Evolutionary conservation across 2,329 filamentous ascomycete genomes (phyloP).

Genomic region (Alternaria ventricosa): DNA sequence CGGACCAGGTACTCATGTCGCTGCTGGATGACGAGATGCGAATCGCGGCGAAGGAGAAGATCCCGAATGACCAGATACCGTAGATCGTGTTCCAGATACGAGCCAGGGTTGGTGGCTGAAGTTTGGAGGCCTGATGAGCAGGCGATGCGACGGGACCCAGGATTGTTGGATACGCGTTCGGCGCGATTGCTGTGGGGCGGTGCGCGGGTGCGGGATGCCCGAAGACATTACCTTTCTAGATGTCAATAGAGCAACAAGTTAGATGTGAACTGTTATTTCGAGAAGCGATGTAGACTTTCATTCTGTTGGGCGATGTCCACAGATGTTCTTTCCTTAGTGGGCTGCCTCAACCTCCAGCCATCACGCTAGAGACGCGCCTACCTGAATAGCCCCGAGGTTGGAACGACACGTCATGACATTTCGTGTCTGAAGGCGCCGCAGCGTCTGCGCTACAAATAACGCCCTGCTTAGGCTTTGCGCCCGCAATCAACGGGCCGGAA

Average conservation of each 20-base stretch:
- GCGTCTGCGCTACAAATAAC: background rate
- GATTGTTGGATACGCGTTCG: background rate
- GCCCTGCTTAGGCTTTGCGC: background rate
- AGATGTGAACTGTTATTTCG: background rate
- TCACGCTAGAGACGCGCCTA: background rate
- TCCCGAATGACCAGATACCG: slow-evolving; percentile 21
- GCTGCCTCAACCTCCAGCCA: background rate
- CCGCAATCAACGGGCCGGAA: background rate
- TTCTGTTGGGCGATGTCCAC: too few relatives aligned
- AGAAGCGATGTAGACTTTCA: background rate
- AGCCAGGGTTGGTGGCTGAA: background rate
- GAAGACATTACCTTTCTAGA: background rate
- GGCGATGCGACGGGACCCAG: background rate
- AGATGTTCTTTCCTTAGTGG: too few relatives aligned
- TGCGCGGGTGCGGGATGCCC: background rate
- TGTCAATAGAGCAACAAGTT: background rate
- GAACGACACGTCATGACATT: background rate
- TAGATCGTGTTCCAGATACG: background rate
- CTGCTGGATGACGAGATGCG: slow-evolving; percentile 37
- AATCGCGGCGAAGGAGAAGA: slow-evolving; percentile 26
- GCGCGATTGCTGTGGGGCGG: background rate
- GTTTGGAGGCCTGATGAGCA: background rate
- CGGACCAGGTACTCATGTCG: slow-evolving; percentile 36
- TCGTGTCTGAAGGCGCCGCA: background rate
- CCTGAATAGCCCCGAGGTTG: background rate